Evolutionary conservation across 306 rosid genomes (phyloP).

Genomic region (Hippophae rhamnoides): DNA sequence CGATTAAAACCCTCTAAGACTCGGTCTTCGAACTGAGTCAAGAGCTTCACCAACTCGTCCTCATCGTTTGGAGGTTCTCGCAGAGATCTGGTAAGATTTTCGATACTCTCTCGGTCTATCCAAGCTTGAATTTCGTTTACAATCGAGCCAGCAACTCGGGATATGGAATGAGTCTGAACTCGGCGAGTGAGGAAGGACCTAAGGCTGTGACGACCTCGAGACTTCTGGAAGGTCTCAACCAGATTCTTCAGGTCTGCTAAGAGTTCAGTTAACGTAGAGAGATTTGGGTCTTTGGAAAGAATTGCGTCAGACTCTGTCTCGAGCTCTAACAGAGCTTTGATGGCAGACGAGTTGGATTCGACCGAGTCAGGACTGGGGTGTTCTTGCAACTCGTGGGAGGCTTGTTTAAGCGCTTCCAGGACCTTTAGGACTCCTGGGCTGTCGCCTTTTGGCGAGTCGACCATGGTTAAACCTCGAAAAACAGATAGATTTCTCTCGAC

Average conservation of each 20-base stretch:
- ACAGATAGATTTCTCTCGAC: background rate
- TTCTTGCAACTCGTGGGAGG: constrained; percentile 49
- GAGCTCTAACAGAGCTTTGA: constrained; percentile 68
- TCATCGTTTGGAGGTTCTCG: constrained; percentile 14
- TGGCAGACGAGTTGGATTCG: constrained; percentile 51
- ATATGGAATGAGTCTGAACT: constrained; percentile 41
- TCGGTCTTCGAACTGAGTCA: constrained; percentile 49
- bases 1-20: constrained; percentile 54
- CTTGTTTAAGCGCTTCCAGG: constrained; percentile 79
- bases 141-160: constrained; percentile 58
- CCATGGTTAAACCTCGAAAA: constrained; percentile 28
- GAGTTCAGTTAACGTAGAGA: constrained; percentile 41
- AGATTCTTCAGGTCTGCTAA: constrained; percentile 51
- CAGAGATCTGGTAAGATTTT: constrained; percentile 25
- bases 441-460: constrained; percentile 23
- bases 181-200: constrained; percentile 62
- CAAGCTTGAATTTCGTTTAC: constrained; percentile 70
- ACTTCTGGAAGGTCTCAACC: constrained; percentile 30
- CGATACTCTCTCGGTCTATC: constrained; percentile 70
- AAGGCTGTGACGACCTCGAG: constrained; percentile 22
- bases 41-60: constrained; percentile 25
- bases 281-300: constrained; percentile 51
- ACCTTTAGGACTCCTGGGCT: constrained; percentile 44
- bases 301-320: constrained; percentile 50
- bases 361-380: constrained; percentile 33